These are phyloP conservation scores for Aschersonia sp. DNA, from an alignment of 2,329 filamentous ascomycete species.

Conservation along the genomic window DNA sequence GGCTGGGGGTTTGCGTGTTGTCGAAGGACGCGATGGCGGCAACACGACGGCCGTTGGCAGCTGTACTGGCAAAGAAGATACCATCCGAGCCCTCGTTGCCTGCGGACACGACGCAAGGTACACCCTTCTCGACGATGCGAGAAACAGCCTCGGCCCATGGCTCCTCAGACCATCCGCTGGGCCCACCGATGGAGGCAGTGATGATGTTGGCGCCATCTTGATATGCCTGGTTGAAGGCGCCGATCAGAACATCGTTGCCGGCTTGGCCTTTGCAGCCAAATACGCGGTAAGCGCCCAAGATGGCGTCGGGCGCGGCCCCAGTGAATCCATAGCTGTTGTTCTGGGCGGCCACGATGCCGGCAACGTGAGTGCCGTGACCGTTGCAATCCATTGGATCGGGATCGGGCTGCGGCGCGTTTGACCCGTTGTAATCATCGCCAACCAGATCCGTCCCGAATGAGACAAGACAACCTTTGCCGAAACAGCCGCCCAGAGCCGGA, in stretches of 20 bases:
- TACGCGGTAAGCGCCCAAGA: slow-evolving; percentile 40
- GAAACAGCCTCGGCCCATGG: slow-evolving; percentile 34
- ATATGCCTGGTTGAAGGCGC: slow-evolving; percentile 44
- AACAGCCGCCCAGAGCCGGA: slow-evolving; percentile 49
- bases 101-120: slow-evolving; percentile 37
- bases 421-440: slow-evolving; percentile 34
- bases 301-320: slow-evolving; percentile 41
- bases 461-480: slow-evolving; percentile 44
- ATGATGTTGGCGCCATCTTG: slow-evolving; percentile 46
- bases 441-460: slow-evolving; percentile 42
- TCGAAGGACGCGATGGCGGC: slow-evolving; percentile 36
- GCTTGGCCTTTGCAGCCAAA: slow-evolving; percentile 38
- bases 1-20: slow-evolving; percentile 25
- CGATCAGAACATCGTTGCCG: slow-evolving; percentile 42
- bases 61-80: slow-evolving; percentile 33
- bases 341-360: slow-evolving; percentile 48
- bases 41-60: slow-evolving; percentile 31
- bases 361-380: slow-evolving; percentile 48
- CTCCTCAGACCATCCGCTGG: slow-evolving; percentile 36
- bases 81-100: slow-evolving; percentile 33
- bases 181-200: slow-evolving; percentile 36
- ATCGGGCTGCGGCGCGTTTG: slow-evolving; percentile 27
- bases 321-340: slow-evolving; percentile 36
- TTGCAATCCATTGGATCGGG: slow-evolving; percentile 38
- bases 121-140: slow-evolving; percentile 36